Conservation (phyloP, 179 eudicot species). For the Dionaea muscipula region DNA sequence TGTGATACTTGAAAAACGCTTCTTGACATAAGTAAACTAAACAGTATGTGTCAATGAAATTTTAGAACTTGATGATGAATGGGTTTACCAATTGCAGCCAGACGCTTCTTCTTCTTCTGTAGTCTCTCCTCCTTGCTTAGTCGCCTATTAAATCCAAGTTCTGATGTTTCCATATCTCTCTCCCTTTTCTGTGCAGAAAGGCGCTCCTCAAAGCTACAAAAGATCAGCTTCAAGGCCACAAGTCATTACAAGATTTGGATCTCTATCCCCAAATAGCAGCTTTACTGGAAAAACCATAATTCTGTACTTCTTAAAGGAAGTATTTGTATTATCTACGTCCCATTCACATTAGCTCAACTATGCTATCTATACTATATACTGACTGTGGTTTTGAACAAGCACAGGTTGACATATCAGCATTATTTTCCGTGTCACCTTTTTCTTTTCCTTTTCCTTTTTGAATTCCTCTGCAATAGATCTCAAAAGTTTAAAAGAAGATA, state of each 20-base stretch:
- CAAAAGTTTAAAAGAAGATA: too few relatives aligned
- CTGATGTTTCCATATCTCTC: constrained; percentile 52
- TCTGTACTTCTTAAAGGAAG: too few relatives aligned
- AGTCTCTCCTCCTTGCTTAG: constrained; percentile 73
- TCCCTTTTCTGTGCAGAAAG: constrained; percentile 83
- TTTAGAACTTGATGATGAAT: not conserved
- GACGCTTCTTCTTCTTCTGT: constrained; percentile 83
- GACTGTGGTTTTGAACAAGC: too few relatives aligned
- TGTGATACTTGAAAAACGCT: not conserved
- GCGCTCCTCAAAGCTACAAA: constrained; percentile 90
- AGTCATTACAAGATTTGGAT: constrained; percentile 7
- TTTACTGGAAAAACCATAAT: too few relatives aligned
- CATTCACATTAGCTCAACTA: too few relatives aligned
- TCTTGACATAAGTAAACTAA: not conserved
- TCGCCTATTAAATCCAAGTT: constrained; percentile 78
- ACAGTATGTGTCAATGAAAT: constrained; percentile 1
- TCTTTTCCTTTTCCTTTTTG: too few relatives aligned
- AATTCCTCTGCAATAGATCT: too few relatives aligned
- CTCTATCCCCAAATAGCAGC: too few relatives aligned
- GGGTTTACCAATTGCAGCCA: constrained; percentile 87
- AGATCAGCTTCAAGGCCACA: constrained; percentile 1
- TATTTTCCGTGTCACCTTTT: too few relatives aligned
- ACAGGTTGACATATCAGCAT: too few relatives aligned
- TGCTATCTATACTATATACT: too few relatives aligned
- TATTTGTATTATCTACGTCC: too few relatives aligned